phyloP scores from a whole-genome alignment of 495 filamentous ascomycete genomes.

The Schizothecium vesticola region DNA sequence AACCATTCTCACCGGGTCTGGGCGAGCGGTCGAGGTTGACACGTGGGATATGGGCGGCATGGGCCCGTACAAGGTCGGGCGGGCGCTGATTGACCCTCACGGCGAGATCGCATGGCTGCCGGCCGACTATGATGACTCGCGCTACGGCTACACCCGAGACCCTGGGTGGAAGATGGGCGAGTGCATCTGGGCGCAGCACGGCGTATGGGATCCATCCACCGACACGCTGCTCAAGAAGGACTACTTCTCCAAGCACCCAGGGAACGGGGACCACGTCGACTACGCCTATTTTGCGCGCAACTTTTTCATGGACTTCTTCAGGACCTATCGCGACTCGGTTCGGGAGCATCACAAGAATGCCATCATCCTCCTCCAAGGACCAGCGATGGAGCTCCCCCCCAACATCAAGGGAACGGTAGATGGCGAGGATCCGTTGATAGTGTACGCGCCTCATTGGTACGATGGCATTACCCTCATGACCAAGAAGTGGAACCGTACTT shows the following conservation, averaged over 20 bases:
- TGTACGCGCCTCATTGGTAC: slow-evolving; percentile 93
- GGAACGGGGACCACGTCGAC: slow-evolving; percentile 63
- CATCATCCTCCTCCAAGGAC: slow-evolving; percentile 88
- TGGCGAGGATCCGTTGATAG: slow-evolving; percentile 76
- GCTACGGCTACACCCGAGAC: slow-evolving; percentile 88
- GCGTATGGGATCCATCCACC: slow-evolving; percentile 80
- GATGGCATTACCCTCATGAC: slow-evolving; percentile 95
- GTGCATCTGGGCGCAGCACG: slow-evolving; percentile 95
- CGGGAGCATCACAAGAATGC: slow-evolving; percentile 68
- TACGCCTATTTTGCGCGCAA: slow-evolving; percentile 82
- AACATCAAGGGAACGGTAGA: slow-evolving; percentile 80
- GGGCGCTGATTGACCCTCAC: slow-evolving; percentile 78
- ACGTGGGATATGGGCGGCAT: slow-evolving; percentile 92
- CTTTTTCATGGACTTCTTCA: slow-evolving; percentile 83
- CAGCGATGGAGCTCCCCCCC: slow-evolving; percentile 87
- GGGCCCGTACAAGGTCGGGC: slow-evolving; percentile 84
- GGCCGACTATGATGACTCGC: slow-evolving; percentile 69
- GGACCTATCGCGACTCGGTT: slow-evolving; percentile 67
- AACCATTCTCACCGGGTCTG: slow-evolving; percentile 82
- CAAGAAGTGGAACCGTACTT: slow-evolving; percentile 96
- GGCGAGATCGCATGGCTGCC: slow-evolving; percentile 82
- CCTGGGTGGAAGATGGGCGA: slow-evolving; percentile 85
- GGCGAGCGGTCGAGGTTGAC: slow-evolving; percentile 79
- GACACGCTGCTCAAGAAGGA: slow-evolving; percentile 77
- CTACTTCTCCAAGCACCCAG: slow-evolving; percentile 77